Base-by-base conservation (phyloP, 768 basidiomycete species). In the Suillus alpinus region DNA sequence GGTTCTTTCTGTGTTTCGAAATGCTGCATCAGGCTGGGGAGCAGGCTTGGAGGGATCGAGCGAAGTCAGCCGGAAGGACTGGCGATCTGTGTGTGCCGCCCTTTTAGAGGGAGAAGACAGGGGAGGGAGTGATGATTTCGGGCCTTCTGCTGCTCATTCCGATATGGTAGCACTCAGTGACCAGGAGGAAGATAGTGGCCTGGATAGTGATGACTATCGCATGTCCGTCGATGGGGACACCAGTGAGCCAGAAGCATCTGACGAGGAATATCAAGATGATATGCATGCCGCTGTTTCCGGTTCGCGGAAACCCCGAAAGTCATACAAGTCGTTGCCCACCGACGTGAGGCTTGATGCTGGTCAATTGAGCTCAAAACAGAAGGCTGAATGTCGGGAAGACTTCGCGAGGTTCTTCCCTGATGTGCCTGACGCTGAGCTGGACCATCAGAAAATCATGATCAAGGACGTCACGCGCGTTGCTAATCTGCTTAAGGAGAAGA, bases 51-150 rank as follows among this genome's bases (percentile, higher is more conserved):
- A 61, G 6, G 68, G 65, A 36, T 75, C 70, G 14, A 71, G 72
- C 32, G 70, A 74, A 47, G 82, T 94, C 29, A 83, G 80, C 64
- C 76, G 80, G 53, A 84, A 86, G 32, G 92, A 93, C 68, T 94
- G 89, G 89, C 82, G 89, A 40, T 81, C 89, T 13, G 88, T 94
- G 4, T 94, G 92, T 69, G 85, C 87, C 10, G 88, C 88, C 4
- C 75, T 94, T 13, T 77, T 94, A 4, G 87, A 85, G 61, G 75
- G 74, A 49, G 73, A 69, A 23, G 65, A 70, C 16, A 20, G 3
- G 2, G 73, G 71, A 23, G 74, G 71, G 41, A 69, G 66, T 39
- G 63, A 53, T 31, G 66, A 59, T 51, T 65, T 62, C 56, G 34
- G 56, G 26, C 57, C 18, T 31, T 44, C 34, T 14, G 62, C 26